phyloP scores from a whole-genome alignment of 805 yeast genomes.

The Pichia insulana region DNA sequence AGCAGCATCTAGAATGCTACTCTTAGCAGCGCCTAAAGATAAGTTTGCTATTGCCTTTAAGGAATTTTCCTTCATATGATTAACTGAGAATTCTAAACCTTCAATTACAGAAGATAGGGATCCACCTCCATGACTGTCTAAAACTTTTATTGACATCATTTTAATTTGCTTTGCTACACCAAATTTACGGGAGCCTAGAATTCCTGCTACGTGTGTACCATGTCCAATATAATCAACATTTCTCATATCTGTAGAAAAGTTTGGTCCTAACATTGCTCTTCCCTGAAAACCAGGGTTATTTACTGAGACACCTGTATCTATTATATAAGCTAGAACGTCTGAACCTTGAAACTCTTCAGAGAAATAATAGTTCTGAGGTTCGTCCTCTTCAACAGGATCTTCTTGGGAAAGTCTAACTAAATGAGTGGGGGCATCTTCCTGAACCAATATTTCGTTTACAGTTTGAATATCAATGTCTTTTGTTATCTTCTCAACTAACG shows the following conservation, averaged over 20 bases:
- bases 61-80: slow-evolving; percentile 35
- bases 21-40: slow-evolving; percentile 70
- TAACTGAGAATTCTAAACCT: slow-evolving; percentile 60
- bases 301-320: slow-evolving; percentile 74
- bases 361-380: slow-evolving; percentile 38
- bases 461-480: slow-evolving; percentile 59
- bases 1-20: slow-evolving; percentile 62
- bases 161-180: slow-evolving; percentile 74
- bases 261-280: slow-evolving; percentile 50
- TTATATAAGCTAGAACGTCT: slow-evolving; percentile 62
- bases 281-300: slow-evolving; percentile 58
- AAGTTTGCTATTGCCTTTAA: slow-evolving; percentile 62
- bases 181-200: slow-evolving; percentile 66
- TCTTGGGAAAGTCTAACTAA: slow-evolving; percentile 54
- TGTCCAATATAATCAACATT: slow-evolving; percentile 74
- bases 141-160: slow-evolving; percentile 66
- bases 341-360: slow-evolving; percentile 41
- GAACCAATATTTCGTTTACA: slow-evolving; percentile 33
- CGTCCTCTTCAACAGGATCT: slow-evolving; percentile 18
- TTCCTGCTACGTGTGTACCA: slow-evolving; percentile 91
- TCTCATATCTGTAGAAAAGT: slow-evolving; percentile 49
- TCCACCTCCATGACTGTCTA: slow-evolving; percentile 64
- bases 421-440: slow-evolving; percentile 39
- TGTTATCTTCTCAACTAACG: slow-evolving; percentile 58
- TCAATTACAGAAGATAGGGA: slow-evolving; percentile 54